Conservation (phyloP, 2,329 filamentous ascomycete genomes). For the Ophiocordyceps camponoti-rufipedis region DNA sequence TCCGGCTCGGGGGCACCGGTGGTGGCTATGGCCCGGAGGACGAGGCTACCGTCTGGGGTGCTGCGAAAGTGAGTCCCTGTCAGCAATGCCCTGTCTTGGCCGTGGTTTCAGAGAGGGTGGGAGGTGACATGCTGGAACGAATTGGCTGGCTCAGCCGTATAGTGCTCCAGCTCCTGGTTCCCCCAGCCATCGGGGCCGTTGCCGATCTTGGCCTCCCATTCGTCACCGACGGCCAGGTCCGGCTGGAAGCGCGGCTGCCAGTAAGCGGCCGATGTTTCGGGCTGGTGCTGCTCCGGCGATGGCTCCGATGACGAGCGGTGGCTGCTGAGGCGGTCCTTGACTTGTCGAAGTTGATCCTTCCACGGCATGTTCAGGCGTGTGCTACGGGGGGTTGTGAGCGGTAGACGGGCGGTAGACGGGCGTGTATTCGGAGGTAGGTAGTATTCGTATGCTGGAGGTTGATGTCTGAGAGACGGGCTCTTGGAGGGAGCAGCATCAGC, state of each 20-base stretch:
- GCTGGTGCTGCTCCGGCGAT: not conserved
- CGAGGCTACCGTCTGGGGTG: conserved; percentile 28
- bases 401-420: not conserved
- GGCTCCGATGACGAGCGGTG: conserved; percentile 8
- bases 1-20: conserved; percentile 13
- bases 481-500: too few relatives aligned
- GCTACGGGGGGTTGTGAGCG: too few relatives aligned
- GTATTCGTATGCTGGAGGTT: too few relatives aligned
- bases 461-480: too few relatives aligned
- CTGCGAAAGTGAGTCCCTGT: conserved; percentile 4
- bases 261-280: conserved; percentile 15
- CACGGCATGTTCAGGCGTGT: conserved; percentile 11
- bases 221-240: conserved; percentile 23
- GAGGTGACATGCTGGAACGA: conserved; percentile 25
- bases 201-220: conserved; percentile 36
- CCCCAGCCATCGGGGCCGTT: conserved; percentile 42
- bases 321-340: conserved; percentile 20
- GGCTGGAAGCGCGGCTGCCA: conserved; percentile 34
- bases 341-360: conserved; percentile 18
- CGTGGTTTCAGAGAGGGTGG: too few relatives aligned
- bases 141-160: conserved; percentile 28
- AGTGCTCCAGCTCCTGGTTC: conserved; percentile 41
- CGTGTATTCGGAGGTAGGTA: not conserved
- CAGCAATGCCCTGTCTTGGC: too few relatives aligned
- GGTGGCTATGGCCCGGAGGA: conserved; percentile 30